Evolutionary conservation across 2,329 filamentous ascomycete genomes (phyloP), one percentile per base, ranked within the genome.

Genomic region (Diaporthe sp.): DNA sequence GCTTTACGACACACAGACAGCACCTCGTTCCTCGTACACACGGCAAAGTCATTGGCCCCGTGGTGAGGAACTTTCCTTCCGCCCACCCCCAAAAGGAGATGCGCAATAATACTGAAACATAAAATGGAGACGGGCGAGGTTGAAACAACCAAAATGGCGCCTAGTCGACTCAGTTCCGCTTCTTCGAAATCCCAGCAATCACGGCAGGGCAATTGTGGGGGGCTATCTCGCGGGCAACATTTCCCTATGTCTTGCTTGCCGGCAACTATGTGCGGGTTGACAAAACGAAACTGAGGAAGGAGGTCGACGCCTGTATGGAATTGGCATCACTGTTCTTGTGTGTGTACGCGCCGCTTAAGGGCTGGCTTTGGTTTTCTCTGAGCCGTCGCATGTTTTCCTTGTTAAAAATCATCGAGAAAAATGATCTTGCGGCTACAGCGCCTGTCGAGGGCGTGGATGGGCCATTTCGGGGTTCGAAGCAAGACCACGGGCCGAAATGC

Each of bases 101-200:
- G 49, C 12, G 59, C 71, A 73, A 73, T 73, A 44, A 55, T 2
- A 34, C 22, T 37, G 58, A 57, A 65, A 73, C 58, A 65, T 57
- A 65, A 65, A 46, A 65, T 25, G 25, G 58, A 34, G 71, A 46
- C 13, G 34, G 28, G 1, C 7, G 37, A 55, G 58, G 12, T 57
- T 22, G 37, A 37, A 65, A 73, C 71, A 13, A 49, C 51, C 25
- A 55, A 1, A 19, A 17, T 28, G 19, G 34, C 28, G 19, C 13
- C 55, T 12, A 8, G 42, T 1, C 10, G 37, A 39, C 37, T 39
- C 37, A 61, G 34, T 49, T 10, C 69, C 42, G 44, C 55, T 51
- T 28, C 46, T 2, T 68, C 19, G 46, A 53, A 28, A 28, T 68
- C 42, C 31, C 65, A 68, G 46, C 46, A 68, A 53, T 53, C 46